These are phyloP conservation scores for Cordyceps pruinosa DNA, from an alignment of 2,329 filamentous ascomycete species.

Conservation along the genomic window DNA sequence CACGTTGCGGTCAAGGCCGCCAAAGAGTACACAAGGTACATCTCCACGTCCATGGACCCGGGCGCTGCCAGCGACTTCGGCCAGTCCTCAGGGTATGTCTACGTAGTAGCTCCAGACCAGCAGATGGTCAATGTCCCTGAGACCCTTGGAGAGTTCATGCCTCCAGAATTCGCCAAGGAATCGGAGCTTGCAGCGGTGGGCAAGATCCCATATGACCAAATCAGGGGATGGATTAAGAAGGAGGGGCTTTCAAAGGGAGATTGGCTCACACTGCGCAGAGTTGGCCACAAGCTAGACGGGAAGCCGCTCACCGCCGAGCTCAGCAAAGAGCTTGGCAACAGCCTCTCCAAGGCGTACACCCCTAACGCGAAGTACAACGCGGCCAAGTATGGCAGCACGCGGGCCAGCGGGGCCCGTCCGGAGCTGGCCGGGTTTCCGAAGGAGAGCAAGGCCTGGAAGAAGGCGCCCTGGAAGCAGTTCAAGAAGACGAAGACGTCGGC, in stretches of 20 bases:
- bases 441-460: neutral
- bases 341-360: neutral
- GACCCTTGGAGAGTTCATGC: neutral
- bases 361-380: neutral
- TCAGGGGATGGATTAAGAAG: neutral
- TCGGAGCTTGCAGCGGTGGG: neutral
- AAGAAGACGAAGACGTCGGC: neutral
- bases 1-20: neutral
- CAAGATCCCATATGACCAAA: neutral
- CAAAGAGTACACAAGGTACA: neutral
- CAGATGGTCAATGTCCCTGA: neutral
- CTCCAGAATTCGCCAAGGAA: neutral
- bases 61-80: constrained; percentile 1
- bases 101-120: neutral
- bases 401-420: neutral
- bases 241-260: neutral
- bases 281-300: neutral
- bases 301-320: neutral
- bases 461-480: neutral
- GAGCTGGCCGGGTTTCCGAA: neutral
- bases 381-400: neutral
- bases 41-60: neutral
- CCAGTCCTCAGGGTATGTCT: neutral
- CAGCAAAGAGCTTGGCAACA: neutral
- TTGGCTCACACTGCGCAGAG: neutral